Percentiles rank a stretch among this genome's conserved stretches.
Conservation (phyloP, 371 early-diverging fungal species). For the Apophysomyces sp. region DNA sequence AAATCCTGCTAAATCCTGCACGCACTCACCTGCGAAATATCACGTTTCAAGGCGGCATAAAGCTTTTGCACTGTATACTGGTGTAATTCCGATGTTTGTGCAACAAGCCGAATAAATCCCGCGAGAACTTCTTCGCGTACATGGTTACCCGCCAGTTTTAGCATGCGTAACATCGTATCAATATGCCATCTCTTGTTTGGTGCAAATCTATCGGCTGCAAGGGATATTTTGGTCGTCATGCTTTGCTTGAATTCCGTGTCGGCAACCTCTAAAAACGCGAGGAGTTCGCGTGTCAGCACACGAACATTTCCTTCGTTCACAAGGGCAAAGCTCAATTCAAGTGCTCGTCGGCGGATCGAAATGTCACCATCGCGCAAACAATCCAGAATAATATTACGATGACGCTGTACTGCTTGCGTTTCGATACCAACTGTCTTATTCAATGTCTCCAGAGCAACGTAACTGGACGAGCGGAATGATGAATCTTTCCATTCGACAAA, state of each 20-base stretch:
- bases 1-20: constrained; percentile 23
- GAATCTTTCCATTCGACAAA: neutral
- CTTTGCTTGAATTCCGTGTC: constrained; percentile 89
- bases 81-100: constrained; percentile 77
- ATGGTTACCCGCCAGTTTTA: constrained; percentile 77
- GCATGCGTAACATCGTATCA: constrained; percentile 90
- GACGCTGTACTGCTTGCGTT: constrained; percentile 94
- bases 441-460: constrained; percentile 94
- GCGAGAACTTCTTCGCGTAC: constrained; percentile 75
- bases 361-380: constrained; percentile 95
- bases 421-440: constrained; percentile 88
- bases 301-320: constrained; percentile 92
- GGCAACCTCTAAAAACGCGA: constrained; percentile 89
- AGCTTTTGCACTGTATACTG: constrained; percentile 87
- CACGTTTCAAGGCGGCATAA: constrained; percentile 78
- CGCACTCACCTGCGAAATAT: constrained; percentile 64
- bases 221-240: constrained; percentile 87
- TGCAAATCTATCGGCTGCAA: constrained; percentile 85
- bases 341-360: constrained; percentile 94
- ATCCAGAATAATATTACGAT: constrained; percentile 93
- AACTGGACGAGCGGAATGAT: constrained; percentile 45
- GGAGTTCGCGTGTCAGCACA: constrained; percentile 89
- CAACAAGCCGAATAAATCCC: constrained; percentile 67
- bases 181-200: constrained; percentile 96
- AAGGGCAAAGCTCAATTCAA: constrained; percentile 94